Evolutionary conservation across 495 filamentous ascomycete species (phyloP).

Genomic region (Talaromyces ruber): DNA sequence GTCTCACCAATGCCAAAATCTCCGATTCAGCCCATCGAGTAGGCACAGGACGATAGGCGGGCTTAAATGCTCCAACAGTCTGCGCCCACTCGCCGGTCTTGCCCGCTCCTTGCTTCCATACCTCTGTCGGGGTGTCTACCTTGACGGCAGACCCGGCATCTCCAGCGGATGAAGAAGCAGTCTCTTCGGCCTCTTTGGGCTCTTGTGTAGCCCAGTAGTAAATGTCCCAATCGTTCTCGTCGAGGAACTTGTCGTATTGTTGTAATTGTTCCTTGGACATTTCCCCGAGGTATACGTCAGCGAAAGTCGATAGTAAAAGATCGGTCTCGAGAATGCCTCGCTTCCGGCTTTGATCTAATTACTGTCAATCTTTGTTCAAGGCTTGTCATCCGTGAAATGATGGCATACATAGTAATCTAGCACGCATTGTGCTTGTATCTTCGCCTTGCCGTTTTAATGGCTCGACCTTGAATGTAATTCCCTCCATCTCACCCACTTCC

Average conservation of each 20-base stretch:
- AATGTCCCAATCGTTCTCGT: constrained; percentile 99
- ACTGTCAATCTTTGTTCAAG: constrained; percentile 5
- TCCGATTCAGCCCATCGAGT: constrained; percentile 73
- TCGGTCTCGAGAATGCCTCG: constrained; percentile 93
- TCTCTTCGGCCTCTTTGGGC: constrained; percentile 38
- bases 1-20: constrained; percentile 64
- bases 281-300: constrained; percentile 59
- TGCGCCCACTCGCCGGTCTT: constrained; percentile 87
- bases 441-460: constrained; percentile 75
- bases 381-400: neutral
- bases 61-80: constrained; percentile 89
- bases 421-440: constrained; percentile 72
- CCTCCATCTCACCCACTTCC: constrained; percentile 84
- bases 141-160: constrained; percentile 21
- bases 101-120: constrained; percentile 42
- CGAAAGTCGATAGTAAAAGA: constrained; percentile 93
- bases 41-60: constrained; percentile 87
- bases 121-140: constrained; percentile 42
- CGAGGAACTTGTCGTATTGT: constrained; percentile 88
- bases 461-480: constrained; percentile 81
- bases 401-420: constrained; percentile 79
- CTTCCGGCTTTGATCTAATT: constrained; percentile 87
- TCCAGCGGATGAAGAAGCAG: constrained; percentile 12
- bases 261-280: constrained; percentile 69
- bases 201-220: constrained; percentile 99